Evolutionary conservation across 768 basidiomycete species (phyloP).

Genomic region (Rhodotorula paludigena): DNA sequence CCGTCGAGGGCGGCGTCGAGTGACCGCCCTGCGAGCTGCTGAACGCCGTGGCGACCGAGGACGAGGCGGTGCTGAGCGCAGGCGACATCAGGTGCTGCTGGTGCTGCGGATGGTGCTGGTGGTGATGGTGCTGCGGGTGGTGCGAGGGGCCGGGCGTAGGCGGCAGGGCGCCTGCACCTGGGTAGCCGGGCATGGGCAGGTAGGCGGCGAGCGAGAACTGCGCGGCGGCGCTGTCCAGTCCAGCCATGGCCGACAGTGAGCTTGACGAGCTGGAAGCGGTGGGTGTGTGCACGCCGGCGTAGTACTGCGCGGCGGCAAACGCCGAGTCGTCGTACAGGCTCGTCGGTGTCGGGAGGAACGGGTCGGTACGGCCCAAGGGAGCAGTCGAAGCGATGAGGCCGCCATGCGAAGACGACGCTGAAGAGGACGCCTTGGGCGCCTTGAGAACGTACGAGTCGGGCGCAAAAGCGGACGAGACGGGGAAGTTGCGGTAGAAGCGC

Average conservation of each 20-base stretch:
- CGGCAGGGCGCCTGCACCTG: neutral
- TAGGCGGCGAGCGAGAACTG: neutral
- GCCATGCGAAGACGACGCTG: no score
- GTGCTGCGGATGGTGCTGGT: neutral
- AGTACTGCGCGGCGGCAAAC: neutral
- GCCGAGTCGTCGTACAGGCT: neutral
- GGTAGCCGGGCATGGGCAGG: neutral
- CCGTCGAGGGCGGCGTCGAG: neutral
- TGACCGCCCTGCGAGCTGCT: neutral
- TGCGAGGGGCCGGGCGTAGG: neutral
- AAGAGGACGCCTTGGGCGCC: neutral
- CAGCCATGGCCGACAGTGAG: conserved; percentile 1
- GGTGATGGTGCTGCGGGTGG: neutral
- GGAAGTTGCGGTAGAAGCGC: conserved; percentile 67
- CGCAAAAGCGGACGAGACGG: conserved; percentile 58
- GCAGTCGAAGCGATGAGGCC: neutral
- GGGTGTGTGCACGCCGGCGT: neutral
- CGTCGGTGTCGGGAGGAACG: neutral
- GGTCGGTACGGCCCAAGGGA: no score
- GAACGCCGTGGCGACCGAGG: neutral
- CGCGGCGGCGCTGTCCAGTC: conserved; percentile 1
- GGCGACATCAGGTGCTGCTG: conserved; percentile 14
- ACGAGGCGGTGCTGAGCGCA: neutral
- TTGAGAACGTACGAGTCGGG: conserved; percentile 39
- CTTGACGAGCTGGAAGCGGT: neutral